Base-by-base conservation (phyloP, 176 grass and related monocot species). In the Ampelocalamus luodianensis region DNA sequence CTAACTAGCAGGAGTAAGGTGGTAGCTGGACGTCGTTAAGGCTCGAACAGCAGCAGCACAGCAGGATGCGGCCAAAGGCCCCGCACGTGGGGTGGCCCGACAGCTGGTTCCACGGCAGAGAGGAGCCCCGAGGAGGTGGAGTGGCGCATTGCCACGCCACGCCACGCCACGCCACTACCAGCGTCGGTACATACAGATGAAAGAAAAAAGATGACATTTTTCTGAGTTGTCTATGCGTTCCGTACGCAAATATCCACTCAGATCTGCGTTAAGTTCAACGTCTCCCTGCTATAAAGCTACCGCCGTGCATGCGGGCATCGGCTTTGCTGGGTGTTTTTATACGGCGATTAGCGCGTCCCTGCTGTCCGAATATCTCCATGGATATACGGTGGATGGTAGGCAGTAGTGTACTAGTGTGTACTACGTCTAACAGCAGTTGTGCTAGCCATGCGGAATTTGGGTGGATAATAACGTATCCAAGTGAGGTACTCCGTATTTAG, bases 311-410 rank as follows among this genome's bases (percentile, higher is more conserved):
- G 74, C 59, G 65, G 27, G 54, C 20, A n/a, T 3, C 20, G n/a
- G 54, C 54, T 54, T 56, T 12, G 2, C 1, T 6, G 10, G 59
- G 1, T 78, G 65, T 49, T 37, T 38, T 24, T 49, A 18, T 49
- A 75, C 71, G 71, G 40, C 27, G 22, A 20, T 63, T 34, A 22
- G 59, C 24, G 77, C 36, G 59, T 48, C 36, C 77, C 43, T 78
- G 56, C 55, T 42, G 74, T 45, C 58, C 40, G 58, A 63, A 78
- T 78, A 32, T 64, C 46, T 46, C 76, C 76, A 24, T 64, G 76
- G 4, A 61, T 43, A 61, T 43, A 59, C 37, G 74, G 53, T 59
- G 11, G 34, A 18, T 15, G n/a, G 27, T 37, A 23, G 56, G 58
- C 62, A 51, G 49, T 5, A 5, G 13, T 49, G 46, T 49, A 15